phyloP scores from a whole-genome alignment of 306 rosid genomes.

The Quercus alba region DNA sequence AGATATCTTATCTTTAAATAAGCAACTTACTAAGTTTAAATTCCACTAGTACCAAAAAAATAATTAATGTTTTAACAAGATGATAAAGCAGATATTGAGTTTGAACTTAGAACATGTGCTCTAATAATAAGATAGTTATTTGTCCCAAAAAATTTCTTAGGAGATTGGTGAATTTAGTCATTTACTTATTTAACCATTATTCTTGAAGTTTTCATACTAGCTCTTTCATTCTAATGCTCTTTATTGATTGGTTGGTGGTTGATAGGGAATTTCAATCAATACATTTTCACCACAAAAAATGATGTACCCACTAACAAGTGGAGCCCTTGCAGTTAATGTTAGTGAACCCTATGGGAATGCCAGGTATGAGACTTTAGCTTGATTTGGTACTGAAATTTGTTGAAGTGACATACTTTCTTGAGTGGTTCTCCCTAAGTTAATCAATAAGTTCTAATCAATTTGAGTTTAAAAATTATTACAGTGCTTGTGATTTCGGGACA shows the following conservation, averaged over 20 bases:
- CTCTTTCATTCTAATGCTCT: not conserved
- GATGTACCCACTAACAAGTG: conserved; percentile 68
- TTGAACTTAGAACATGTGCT: too few species aligned
- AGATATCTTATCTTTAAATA: too few species aligned
- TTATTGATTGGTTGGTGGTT: not conserved
- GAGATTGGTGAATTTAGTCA: too few species aligned
- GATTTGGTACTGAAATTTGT: not conserved
- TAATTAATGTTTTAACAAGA: too few species aligned
- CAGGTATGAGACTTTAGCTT: conserved; percentile 29
- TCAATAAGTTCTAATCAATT: not conserved
- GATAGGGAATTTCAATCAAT: conserved; percentile 67
- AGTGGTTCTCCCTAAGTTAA: not conserved
- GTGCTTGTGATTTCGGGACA: conserved; percentile 67
- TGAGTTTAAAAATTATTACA: conserved; percentile 24
- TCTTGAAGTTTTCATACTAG: not conserved
- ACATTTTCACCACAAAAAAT: conserved; percentile 52
- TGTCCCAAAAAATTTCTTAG: too few species aligned
- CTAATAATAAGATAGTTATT: too few species aligned
- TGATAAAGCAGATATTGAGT: too few species aligned
- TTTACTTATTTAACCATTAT: too few species aligned
- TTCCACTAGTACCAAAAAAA: too few species aligned
- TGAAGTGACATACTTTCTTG: not conserved
- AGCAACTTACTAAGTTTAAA: too few species aligned
- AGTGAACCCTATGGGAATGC: conserved; percentile 36
- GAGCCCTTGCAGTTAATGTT: conserved; percentile 46